Conservation (phyloP, 176 grass and related monocot genomes). For the Stipa capillata region DNA sequence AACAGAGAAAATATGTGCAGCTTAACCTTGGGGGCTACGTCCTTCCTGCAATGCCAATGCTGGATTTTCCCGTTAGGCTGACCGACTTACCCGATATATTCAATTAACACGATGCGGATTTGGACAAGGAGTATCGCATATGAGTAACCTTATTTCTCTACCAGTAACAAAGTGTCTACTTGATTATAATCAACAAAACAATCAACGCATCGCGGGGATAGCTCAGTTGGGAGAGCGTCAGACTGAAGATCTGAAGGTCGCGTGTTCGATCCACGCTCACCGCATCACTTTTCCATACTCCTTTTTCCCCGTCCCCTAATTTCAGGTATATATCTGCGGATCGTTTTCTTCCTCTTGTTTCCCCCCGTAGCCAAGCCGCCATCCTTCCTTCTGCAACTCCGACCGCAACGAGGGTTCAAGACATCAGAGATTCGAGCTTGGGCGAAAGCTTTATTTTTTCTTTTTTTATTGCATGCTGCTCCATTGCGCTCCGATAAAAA, state of each 20-base stretch:
- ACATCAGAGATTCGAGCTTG: not conserved
- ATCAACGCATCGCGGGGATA: slow-evolving; percentile 65
- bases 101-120: not conserved
- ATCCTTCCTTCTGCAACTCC: too few relatives aligned
- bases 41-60: not conserved
- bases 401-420: not conserved
- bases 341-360: not conserved
- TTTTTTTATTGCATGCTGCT: not conserved
- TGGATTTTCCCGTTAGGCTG: not conserved
- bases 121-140: not conserved
- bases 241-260: slow-evolving; percentile 99
- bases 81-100: not conserved
- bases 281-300: not conserved
- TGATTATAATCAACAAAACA: too few relatives aligned
- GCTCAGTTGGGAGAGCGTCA: slow-evolving; percentile 97
- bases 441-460: not conserved
- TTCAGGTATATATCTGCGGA: not conserved
- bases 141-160: too few relatives aligned
- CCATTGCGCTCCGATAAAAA: not conserved
- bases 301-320: not conserved
- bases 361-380: not conserved
- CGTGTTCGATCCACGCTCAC: slow-evolving; percentile 84
- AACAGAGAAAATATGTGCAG: not conserved
- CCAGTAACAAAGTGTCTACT: too few relatives aligned
- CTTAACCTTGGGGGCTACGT: not conserved